Base-by-base conservation (phyloP, 495 filamentous ascomycete genomes). In the Neurospora sp. region DNA sequence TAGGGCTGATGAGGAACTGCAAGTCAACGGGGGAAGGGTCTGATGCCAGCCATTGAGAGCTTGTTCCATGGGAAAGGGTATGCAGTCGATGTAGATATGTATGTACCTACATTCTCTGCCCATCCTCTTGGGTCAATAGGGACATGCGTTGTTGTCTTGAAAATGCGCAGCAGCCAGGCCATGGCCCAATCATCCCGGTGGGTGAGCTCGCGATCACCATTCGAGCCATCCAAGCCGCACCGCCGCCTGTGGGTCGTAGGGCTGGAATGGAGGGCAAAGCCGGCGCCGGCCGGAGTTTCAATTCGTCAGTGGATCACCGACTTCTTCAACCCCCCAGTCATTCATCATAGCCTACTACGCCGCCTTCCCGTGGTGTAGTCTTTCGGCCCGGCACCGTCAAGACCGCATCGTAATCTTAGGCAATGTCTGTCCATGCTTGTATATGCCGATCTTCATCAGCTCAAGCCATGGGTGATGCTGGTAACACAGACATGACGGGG, bases 181-280 rank as follows among this genome's bases (percentile, higher is more conserved):
- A 66, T 66, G 53, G 27, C 53, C 53, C 53, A 66, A 66, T 66
- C 27, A 66, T 66, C 53, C 9, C 14, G 27, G 12, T 61, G 12
- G 14, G 14, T 4, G 14, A 66, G 53, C 53, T 66, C 20, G 48
- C n/a, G 48, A 59, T 59, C 48, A 59, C 48, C 53, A 66, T 35
- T 27, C 27, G 27, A 61, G 53, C 53, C 53, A 66, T 18, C 53
- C 27, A 66, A 66, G 53, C 53, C 53, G 53, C 53, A 66, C 53
- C 14, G 53, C 53, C 53, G 53, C 53, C 53, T 66, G 53, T 66
- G 53, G 53, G 40, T 73, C 76, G 40, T 78, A 78, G 77, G 77
- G 77, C 75, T 78, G 76, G 76, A 69, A 74, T 74, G 77, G 75
- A 69, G 74, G 71, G 69, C n/a, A 35, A 40, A 27, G 27, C 40